These are phyloP conservation scores for Pseudomassariella vexata DNA, from an alignment of 2,329 filamentous ascomycete species.

Conservation along the genomic window DNA sequence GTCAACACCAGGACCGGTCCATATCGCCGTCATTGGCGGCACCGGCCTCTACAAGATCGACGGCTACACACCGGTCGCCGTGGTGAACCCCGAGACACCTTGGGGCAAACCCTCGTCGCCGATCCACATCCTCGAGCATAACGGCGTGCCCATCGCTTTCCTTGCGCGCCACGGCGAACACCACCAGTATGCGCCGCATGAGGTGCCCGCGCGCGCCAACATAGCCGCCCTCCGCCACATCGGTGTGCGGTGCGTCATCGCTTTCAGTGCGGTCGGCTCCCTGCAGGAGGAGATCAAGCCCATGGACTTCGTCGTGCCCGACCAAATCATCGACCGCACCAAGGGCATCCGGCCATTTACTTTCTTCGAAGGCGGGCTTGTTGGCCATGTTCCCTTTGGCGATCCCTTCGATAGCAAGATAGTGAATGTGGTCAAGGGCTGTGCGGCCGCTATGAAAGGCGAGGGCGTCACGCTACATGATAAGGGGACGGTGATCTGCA, in stretches of 20 bases:
- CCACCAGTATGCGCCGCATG: slow-evolving; percentile 88
- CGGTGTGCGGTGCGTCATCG: slow-evolving; percentile 85
- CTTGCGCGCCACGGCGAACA: slow-evolving; percentile 84
- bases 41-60: slow-evolving; percentile 86
- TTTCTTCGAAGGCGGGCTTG: slow-evolving; percentile 88
- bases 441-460: slow-evolving; percentile 70
- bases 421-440: slow-evolving; percentile 69
- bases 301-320: slow-evolving; percentile 92
- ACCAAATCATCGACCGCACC: slow-evolving; percentile 95
- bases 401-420: slow-evolving; percentile 86
- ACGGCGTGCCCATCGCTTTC: slow-evolving; percentile 79
- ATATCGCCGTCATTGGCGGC: slow-evolving; percentile 87
- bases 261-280: slow-evolving; percentile 91
- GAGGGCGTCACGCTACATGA: slow-evolving; percentile 82
- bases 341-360: slow-evolving; percentile 93
- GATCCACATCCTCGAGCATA: slow-evolving; percentile 85
- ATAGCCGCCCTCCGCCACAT: slow-evolving; percentile 92
- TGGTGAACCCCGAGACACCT: slow-evolving; percentile 71
- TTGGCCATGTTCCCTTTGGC: slow-evolving; percentile 91
- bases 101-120: slow-evolving; percentile 76
- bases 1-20: slow-evolving; percentile 52
- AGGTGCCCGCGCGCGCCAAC: slow-evolving; percentile 92
- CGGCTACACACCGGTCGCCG: slow-evolving; percentile 78
- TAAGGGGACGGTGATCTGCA: slow-evolving; percentile 81
- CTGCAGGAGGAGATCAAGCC: slow-evolving; percentile 90